Evolutionary conservation across 2,329 filamentous ascomycete species (phyloP).

Genomic region (Xylariaceae sp.): DNA sequence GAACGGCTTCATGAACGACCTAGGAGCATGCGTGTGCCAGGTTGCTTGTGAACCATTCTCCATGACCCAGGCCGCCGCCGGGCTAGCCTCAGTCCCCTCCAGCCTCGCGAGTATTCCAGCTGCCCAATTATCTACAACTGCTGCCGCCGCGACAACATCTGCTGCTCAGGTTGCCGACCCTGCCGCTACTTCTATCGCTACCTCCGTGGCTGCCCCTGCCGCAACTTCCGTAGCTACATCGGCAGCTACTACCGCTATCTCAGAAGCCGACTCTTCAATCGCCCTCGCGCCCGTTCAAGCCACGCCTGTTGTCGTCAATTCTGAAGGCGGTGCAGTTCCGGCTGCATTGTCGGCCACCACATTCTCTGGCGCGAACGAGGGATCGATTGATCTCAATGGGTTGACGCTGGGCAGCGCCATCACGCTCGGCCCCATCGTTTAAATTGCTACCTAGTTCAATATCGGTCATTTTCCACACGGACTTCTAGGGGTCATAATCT

Average conservation of each 20-base stretch:
- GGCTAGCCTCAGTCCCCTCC: slow-evolving; percentile 1
- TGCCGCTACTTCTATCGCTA: background rate
- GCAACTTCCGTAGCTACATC: slow-evolving; percentile 6
- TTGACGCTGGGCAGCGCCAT: slow-evolving; percentile 20
- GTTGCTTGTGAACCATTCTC: background rate
- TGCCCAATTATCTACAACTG: background rate
- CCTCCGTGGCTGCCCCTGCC: slow-evolving; percentile 1
- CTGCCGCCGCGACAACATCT: background rate
- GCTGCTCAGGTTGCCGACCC: background rate
- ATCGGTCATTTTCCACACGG: background rate
- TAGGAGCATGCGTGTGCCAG: slow-evolving; percentile 3
- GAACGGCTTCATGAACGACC: slow-evolving; percentile 1
- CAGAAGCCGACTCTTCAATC: slow-evolving; percentile 10
- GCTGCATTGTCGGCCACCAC: slow-evolving; percentile 13
- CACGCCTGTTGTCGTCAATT: background rate
- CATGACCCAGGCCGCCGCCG: slow-evolving; percentile 3
- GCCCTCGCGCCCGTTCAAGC: slow-evolving; percentile 8
- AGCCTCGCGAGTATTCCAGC: slow-evolving; percentile 3
- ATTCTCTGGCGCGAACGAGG: slow-evolving; percentile 21
- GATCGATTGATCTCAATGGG: slow-evolving; percentile 22
- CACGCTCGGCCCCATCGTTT: slow-evolving; percentile 20
- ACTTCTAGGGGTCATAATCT: no score
- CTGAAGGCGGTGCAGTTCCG: background rate
- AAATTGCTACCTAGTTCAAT: background rate
- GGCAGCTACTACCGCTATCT: slow-evolving; percentile 5